Conservation (phyloP, 1,284 basidiomycete genomes). For the Heterobasidion parviporum region DNA sequence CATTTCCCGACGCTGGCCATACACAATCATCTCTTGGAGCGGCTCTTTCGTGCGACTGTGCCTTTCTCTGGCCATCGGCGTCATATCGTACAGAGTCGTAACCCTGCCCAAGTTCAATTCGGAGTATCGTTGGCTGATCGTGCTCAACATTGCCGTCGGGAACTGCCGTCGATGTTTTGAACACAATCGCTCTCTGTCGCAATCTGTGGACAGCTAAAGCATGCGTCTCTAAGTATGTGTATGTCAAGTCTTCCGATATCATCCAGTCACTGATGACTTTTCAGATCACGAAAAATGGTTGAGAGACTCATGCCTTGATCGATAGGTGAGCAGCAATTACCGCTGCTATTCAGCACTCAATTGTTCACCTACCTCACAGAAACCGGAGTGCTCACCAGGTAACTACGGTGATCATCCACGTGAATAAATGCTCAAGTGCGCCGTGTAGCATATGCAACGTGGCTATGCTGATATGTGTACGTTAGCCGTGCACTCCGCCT, state of each 20-base stretch:
- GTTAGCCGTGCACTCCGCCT: background rate
- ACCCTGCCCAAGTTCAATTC: background rate
- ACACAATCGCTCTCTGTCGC: background rate
- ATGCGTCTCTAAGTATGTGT: background rate
- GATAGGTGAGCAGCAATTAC: background rate
- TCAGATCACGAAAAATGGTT: background rate
- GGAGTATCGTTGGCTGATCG: background rate
- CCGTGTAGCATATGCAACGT: background rate
- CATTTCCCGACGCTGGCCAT: background rate
- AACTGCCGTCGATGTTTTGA: background rate
- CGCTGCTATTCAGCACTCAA: background rate
- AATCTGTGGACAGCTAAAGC: background rate
- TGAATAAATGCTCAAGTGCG: background rate
- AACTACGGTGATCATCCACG: background rate
- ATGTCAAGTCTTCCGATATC: background rate
- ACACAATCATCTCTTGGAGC: constrained; percentile 1
- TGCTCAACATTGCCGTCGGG: background rate
- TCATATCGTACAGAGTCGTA: background rate
- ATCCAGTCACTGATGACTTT: background rate
- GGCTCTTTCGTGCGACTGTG: background rate
- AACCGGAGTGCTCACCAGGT: background rate
- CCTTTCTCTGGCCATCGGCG: background rate
- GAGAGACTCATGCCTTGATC: background rate
- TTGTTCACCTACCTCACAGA: background rate
- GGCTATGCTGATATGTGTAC: background rate